Percentiles rank a stretch among this genome's conserved stretches.
Conservation (phyloP, 1,139 yeast genomes). For the Hansenula sp. region DNA sequence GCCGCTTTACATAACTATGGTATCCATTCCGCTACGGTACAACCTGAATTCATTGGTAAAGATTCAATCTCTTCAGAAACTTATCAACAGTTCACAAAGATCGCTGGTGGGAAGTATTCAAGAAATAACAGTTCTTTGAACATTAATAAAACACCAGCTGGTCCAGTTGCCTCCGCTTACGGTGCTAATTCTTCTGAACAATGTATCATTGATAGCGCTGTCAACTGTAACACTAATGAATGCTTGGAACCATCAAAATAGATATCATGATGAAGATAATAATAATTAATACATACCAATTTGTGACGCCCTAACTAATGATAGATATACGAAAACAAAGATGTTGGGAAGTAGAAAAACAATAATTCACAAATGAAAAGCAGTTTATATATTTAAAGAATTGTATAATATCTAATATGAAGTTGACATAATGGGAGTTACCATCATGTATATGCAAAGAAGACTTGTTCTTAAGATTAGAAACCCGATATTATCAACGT, state of each 20-base stretch:
- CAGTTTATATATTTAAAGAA: no score
- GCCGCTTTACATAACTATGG: conserved; percentile 79
- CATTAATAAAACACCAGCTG: conserved; percentile 9
- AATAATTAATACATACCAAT: background rate
- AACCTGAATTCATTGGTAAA: conserved; percentile 66
- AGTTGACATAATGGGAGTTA: no score
- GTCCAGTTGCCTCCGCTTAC: conserved; percentile 20
- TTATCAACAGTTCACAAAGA: conserved; percentile 30
- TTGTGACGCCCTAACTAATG: background rate
- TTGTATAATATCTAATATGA: no score
- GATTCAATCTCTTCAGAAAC: conserved; percentile 23
- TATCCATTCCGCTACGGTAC: conserved; percentile 91
- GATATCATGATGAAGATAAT: background rate
- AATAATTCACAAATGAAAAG: background rate
- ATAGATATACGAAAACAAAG: no score
- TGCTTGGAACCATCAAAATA: conserved; percentile 26
- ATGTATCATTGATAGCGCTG: conserved; percentile 43
- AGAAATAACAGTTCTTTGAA: conserved; percentile 15
- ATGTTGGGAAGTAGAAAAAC: background rate
- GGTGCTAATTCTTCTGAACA: conserved; percentile 28
- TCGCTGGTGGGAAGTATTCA: conserved; percentile 30
- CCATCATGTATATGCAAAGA: no score
- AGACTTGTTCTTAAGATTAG: no score
- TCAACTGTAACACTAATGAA: conserved; percentile 39
- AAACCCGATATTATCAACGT: background rate